Base-by-base conservation (phyloP, 2,329 filamentous ascomycete genomes). In the Aspergillus carbonarius region DNA sequence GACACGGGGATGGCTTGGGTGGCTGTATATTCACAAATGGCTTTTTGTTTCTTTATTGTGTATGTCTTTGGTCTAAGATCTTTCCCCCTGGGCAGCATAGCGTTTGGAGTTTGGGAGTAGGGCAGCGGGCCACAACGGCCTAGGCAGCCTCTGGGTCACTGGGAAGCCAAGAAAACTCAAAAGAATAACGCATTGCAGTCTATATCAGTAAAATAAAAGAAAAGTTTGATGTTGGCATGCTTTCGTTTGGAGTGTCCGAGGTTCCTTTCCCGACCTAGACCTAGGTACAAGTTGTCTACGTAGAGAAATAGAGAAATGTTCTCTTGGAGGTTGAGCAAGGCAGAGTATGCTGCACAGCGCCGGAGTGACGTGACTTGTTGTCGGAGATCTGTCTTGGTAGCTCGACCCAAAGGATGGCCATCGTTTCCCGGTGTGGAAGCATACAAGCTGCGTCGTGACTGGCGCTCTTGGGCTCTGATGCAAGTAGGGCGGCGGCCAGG, bases 51-150 rank as follows among this genome's bases (percentile, higher is more conserved):
- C 61, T 60, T 64, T 66, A 60, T 62, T 68, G 61, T 63, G 59
- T 57, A 61, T 62, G 49, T 63, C 62, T 59, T 59, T 55, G 30
- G 52, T 54, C 44, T 62, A 37, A 51, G 27, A 48, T 60, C 52
- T 59, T 66, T 60, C 55, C 62, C 58, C 60, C 56, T 63, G 56
- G 67, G 62, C 66, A 67, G 74, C 73, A 76, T 76, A 76, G 74
- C 74, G 74, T 73, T 74, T 67, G 74, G 74, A 74, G 74, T 76
- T 74, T 71, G 66, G 72, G 68, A 66, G 66, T 68, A 60, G 60
- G 63, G 57, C 55, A 60, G 32, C 51, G 20, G 57, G 58, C 57
- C 59, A 51, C 47, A 49, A 51, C 52, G 59, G 63, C 58, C 58
- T 42, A 50, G 40, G 40, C 27, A 57, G 62, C 50, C 58, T n/a